These are phyloP conservation scores for Boletus tylopilopsis DNA, from an alignment of 768 basidiomycete genomes.

Conservation along the genomic window DNA sequence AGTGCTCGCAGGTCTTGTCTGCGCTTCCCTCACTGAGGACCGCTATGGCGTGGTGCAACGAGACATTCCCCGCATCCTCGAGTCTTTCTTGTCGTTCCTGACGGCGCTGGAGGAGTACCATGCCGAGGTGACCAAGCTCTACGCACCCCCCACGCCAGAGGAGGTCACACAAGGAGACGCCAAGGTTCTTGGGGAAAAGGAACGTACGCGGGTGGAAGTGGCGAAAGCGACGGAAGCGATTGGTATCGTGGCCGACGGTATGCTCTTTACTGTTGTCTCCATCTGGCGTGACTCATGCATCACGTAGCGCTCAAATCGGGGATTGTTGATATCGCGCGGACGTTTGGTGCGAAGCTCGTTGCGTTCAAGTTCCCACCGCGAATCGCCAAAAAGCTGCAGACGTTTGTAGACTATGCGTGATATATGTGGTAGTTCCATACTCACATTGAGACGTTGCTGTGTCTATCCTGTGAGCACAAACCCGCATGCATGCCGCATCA, in stretches of 20 bases:
- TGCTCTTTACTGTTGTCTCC: conserved; percentile 13
- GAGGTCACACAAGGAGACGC: conserved; percentile 24
- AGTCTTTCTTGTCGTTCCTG: conserved; percentile 69
- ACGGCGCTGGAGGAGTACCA: conserved; percentile 64
- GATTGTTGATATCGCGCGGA: conserved; percentile 60
- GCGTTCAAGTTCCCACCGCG: conserved; percentile 79
- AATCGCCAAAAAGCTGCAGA: conserved; percentile 63
- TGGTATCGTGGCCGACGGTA: conserved; percentile 55
- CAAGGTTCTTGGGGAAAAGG: conserved; percentile 35
- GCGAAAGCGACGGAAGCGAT: conserved; percentile 54
- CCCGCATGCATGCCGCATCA: too few species aligned
- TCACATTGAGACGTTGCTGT: not conserved
- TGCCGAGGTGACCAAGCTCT: conserved; percentile 43
- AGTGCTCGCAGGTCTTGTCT: conserved; percentile 59
- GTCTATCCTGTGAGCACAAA: not conserved
- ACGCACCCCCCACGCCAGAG: conserved; percentile 37
- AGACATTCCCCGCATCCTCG: conserved; percentile 78
- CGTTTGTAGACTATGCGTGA: conserved; percentile 59
- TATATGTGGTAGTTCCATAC: not conserved
- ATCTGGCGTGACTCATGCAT: not conserved
- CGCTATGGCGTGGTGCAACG: conserved; percentile 79
- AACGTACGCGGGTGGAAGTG: conserved; percentile 45
- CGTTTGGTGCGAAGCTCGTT: conserved; percentile 68
- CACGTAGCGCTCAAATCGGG: conserved; percentile 56
- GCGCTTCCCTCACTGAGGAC: conserved; percentile 76